phyloP scores from a whole-genome alignment of 176 grass and related monocot genomes.

The Rhipidocladum racemiflorum region DNA sequence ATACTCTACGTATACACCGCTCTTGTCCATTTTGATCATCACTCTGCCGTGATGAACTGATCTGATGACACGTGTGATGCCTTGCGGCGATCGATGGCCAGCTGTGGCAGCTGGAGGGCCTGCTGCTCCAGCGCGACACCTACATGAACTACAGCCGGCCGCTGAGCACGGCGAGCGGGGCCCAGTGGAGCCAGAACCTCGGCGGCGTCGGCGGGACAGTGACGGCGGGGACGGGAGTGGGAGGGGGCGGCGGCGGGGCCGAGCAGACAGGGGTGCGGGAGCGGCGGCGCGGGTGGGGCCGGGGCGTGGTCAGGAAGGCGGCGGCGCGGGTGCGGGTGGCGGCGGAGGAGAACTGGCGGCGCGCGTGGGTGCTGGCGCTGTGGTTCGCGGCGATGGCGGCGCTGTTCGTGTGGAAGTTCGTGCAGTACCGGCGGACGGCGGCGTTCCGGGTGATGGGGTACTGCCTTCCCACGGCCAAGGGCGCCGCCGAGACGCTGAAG shows the following conservation, averaged over 20 bases:
- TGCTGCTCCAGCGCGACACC: conserved; percentile 91
- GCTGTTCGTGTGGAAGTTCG: conserved; percentile 92
- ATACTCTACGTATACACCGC: neutral
- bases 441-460: conserved; percentile 88
- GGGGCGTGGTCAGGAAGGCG: conserved; percentile 1
- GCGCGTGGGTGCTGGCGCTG: conserved; percentile 66
- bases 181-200: conserved; percentile 96
- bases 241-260: neutral
- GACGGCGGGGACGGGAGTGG: neutral
- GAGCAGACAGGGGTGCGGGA: neutral
- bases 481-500: conserved; percentile 95
- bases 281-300: conserved; percentile 10
- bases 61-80: conserved; percentile 1
- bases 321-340: conserved; percentile 48
- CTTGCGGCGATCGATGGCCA: conserved; percentile 16
- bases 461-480: conserved; percentile 86
- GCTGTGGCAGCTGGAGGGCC: conserved; percentile 91
- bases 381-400: conserved; percentile 63
- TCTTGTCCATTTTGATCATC: neutral
- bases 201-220: conserved; percentile 14
- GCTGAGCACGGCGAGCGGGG: conserved; percentile 82
- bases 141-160: conserved; percentile 99
- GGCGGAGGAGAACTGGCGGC: conserved; percentile 83
- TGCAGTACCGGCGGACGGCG: conserved; percentile 57
- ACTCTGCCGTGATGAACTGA: neutral